Conservation (phyloP, 164 flowering plant genomes). For the Taxillus chinensis region DNA sequence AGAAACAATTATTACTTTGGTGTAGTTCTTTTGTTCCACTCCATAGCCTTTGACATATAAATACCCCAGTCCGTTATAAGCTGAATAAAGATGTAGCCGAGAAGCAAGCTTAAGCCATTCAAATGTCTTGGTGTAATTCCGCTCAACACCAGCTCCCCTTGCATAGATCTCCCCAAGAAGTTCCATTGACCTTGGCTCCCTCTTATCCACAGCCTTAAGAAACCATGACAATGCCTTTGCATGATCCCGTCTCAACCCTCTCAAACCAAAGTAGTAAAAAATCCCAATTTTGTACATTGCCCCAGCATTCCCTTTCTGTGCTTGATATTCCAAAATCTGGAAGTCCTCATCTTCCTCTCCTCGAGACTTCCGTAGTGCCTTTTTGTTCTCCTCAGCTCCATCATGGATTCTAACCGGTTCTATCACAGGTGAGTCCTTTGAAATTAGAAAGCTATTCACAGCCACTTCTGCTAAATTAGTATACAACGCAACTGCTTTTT, state of each 20-base stretch:
- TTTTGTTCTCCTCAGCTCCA: slow-evolving; percentile 94
- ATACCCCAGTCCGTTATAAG: slow-evolving; percentile 94
- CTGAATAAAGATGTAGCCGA: slow-evolving; percentile 63
- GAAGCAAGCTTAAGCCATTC: slow-evolving; percentile 86
- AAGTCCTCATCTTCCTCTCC: slow-evolving; percentile 99
- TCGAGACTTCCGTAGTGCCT: slow-evolving; percentile 69
- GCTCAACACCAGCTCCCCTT: slow-evolving; percentile 89
- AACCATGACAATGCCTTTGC: slow-evolving; percentile 78
- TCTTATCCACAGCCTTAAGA: slow-evolving; percentile 81
- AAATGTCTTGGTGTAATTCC: slow-evolving; percentile 77
- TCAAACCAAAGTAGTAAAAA: slow-evolving; percentile 82
- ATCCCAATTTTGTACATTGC: slow-evolving; percentile 91
- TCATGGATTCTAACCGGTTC: slow-evolving; percentile 78
- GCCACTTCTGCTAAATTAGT: slow-evolving; percentile 86
- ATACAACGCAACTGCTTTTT: slow-evolving; percentile 75
- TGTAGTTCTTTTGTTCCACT: slow-evolving; percentile 76
- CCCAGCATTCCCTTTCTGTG: slow-evolving; percentile 77
- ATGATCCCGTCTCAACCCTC: slow-evolving; percentile 88
- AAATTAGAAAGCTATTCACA: slow-evolving; percentile 75
- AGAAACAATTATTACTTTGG: slow-evolving; percentile 40
- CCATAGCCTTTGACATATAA: slow-evolving; percentile 96
- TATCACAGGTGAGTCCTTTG: slow-evolving; percentile 77
- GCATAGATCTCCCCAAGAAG: slow-evolving; percentile 97
- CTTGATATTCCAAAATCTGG: slow-evolving; percentile 90
- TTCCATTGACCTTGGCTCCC: slow-evolving; percentile 91